Conservation (phyloP, 768 basidiomycete genomes). For the Boletus rubescentipes region DNA sequence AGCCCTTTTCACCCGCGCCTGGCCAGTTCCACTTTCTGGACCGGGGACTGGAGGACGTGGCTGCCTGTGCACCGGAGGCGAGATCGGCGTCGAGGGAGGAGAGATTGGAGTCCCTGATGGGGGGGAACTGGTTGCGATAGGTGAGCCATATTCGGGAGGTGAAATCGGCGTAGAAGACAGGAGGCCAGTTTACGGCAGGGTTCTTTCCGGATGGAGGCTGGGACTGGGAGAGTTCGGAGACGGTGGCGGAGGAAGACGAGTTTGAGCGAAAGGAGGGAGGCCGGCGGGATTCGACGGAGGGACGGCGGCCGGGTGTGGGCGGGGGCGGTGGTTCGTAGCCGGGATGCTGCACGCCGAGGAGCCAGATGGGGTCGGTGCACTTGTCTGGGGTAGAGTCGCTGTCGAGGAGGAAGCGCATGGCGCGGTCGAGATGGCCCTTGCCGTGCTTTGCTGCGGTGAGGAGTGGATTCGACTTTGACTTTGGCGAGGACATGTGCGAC, state of each 20-base stretch:
- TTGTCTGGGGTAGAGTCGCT: conserved; percentile 84
- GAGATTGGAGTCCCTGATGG: conserved; percentile 67
- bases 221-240: conserved; percentile 38
- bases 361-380: conserved; percentile 83
- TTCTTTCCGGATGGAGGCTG: conserved; percentile 34
- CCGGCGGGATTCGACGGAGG: conserved; percentile 42
- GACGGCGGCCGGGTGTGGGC: conserved; percentile 34
- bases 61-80: conserved; percentile 31
- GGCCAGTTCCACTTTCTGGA: conserved; percentile 63
- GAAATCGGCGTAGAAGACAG: conserved; percentile 86
- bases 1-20: conserved; percentile 65
- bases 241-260: conserved; percentile 38
- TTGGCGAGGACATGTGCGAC: conserved; percentile 42
- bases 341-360: conserved; percentile 79
- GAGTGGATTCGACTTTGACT: conserved; percentile 48
- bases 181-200: conserved; percentile 60
- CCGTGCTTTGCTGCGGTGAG: conserved; percentile 71
- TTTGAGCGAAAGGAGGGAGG: conserved; percentile 46
- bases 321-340: conserved; percentile 57
- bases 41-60: conserved; percentile 43
- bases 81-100: conserved; percentile 40
- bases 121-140: conserved; percentile 83
- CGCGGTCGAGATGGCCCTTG: conserved; percentile 77
- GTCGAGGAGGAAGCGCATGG: conserved; percentile 88
- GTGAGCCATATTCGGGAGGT: conserved; percentile 88